Base-by-base conservation (phyloP, 495 filamentous ascomycete species). In the Lepraria neglecta region DNA sequence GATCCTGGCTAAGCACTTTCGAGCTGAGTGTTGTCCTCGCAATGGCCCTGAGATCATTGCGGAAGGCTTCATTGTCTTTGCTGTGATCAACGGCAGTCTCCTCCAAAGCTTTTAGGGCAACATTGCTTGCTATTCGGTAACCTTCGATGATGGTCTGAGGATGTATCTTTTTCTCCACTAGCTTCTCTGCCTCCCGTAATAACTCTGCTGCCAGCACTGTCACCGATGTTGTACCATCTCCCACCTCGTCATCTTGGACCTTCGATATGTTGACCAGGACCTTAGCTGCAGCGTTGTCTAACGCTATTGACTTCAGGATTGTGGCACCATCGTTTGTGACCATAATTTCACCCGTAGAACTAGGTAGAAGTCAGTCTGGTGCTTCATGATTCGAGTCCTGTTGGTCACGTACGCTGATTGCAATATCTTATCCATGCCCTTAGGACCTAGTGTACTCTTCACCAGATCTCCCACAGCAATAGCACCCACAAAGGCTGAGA, bases 401-500 rank as follows among this genome's bases (percentile, higher is more conserved):
- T 35, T 10, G 35, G 21, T 30, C 63, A 80, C 83, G 46, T 82
- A 95, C 88, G 91, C 95, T 76, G 92, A 97, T 73, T 97, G 94
- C 73, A 97, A 77, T 74, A 98, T 98, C 80, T 98, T 97, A 78
- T 98, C 95, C 95, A 97, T 97, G 68, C 94, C 94, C 78, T 97
- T 97, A 2, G 94, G 95, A 14, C 94, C 94, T 15, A 98, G 78
- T 10, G 94, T 98, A 71, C 88, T 94, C 83, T 98, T 98, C 28
- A 98, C 94, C 67, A 95, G 73, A 72, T 97, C 95, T 48, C 94
- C 94, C 44, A 98, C 92, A 33, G 94, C 94, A 70, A 98, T 97
- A 68, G 95, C 94, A 71, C 92, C 92, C 51, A 97, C 92, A 66
- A 97, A 98, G 56, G 91, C 91, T 1, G 90, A 90, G 63, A 98